A percentile compares a stretch with the other conserved stretches of the same genome.
Conservation (phyloP, 805 yeast genomes). For the Schizosaccharomyces octosporus region DNA sequence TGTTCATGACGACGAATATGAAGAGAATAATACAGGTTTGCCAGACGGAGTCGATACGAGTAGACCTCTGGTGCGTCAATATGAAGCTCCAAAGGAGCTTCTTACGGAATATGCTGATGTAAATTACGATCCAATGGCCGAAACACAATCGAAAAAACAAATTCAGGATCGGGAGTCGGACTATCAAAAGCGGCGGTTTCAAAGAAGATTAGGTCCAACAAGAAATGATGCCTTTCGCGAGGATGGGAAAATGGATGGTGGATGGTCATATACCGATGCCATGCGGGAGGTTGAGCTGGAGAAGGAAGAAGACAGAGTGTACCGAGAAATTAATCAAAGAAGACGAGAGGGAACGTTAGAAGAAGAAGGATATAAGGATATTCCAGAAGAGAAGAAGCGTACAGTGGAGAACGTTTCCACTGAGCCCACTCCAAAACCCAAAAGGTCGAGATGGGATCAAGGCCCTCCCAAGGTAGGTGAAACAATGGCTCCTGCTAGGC, state of each 20-base stretch:
- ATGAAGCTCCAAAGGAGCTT: conserved; percentile 18
- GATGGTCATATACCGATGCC: conserved; percentile 19
- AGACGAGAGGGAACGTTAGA: conserved; percentile 22
- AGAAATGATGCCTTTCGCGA: conserved; percentile 8
- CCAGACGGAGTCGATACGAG: background rate
- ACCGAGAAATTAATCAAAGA: conserved; percentile 12
- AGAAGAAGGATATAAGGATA: conserved; percentile 11
- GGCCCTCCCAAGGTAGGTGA: background rate
- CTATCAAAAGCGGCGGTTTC: conserved; percentile 22
- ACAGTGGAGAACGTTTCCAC: conserved; percentile 1
- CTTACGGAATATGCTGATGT: conserved; percentile 12
- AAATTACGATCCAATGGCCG: conserved; percentile 11
- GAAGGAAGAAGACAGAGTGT: conserved; percentile 14
- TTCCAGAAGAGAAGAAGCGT: conserved; percentile 8
- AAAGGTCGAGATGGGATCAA: conserved; percentile 10
- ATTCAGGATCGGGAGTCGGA: conserved; percentile 20
- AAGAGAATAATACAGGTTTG: conserved; percentile 3
- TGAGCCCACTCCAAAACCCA: conserved; percentile 5
- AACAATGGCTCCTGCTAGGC: background rate
- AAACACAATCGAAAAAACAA: conserved; percentile 8
- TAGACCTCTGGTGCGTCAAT: conserved; percentile 16
- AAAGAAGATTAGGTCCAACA: conserved; percentile 13
- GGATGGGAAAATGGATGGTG: conserved; percentile 5
- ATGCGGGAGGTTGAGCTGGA: conserved; percentile 20
- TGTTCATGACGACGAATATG: background rate